Conservation (phyloP, 768 basidiomycete genomes). For the Amanita muscaria region DNA sequence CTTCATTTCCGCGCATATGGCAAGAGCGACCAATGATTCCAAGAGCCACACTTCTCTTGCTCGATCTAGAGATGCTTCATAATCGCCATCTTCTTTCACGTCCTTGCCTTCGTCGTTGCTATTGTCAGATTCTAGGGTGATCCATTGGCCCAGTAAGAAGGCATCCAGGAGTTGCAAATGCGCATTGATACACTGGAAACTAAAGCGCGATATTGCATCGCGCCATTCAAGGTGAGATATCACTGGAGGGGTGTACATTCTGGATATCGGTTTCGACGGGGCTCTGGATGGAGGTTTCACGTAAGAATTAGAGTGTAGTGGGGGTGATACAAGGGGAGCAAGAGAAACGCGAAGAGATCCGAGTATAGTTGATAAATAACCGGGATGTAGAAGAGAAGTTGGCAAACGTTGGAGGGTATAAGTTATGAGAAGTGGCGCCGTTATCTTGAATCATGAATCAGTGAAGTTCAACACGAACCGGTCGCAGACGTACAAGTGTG, state of each 20-base stretch:
- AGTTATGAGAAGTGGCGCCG: slow-evolving; percentile 45
- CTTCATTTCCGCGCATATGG: slow-evolving; percentile 36
- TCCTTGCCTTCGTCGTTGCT: slow-evolving; percentile 10
- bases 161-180: slow-evolving; percentile 55
- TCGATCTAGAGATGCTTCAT: slow-evolving; percentile 19
- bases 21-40: slow-evolving; percentile 41
- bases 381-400: slow-evolving; percentile 28
- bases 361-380: slow-evolving; percentile 28
- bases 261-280: not conserved
- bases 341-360: slow-evolving; percentile 21
- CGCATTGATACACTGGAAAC: slow-evolving; percentile 38
- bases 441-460: slow-evolving; percentile 38
- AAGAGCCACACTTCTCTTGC: slow-evolving; percentile 38
- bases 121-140: slow-evolving; percentile 8
- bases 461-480: not conserved
- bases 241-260: not conserved
- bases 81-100: slow-evolving; percentile 4
- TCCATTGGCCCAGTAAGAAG: slow-evolving; percentile 55
- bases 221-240: slow-evolving; percentile 26
- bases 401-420: slow-evolving; percentile 42
- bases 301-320: slow-evolving; percentile 18
- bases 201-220: slow-evolving; percentile 14
- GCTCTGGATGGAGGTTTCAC: slow-evolving; percentile 26
- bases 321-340: slow-evolving; percentile 17
- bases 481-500: slow-evolving; percentile 29